These are phyloP conservation scores for Salinomyces thailandicus DNA, from an alignment of 2,329 filamentous ascomycete genomes.

Conservation along the genomic window DNA sequence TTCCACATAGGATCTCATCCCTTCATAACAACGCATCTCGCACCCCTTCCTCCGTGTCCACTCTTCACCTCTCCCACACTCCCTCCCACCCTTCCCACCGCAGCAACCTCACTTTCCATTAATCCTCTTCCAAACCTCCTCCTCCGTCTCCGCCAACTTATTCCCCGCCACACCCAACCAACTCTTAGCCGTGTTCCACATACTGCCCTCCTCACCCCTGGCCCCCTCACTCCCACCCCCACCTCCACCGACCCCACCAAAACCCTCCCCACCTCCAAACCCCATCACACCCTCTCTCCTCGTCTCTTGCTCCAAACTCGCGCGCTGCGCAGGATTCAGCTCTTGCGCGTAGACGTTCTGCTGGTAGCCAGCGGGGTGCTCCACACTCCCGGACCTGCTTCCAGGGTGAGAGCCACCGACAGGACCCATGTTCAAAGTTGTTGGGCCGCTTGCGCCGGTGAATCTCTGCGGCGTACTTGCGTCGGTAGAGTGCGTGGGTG, in stretches of 20 bases:
- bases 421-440: constrained; percentile 30
- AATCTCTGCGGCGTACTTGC: constrained; percentile 12
- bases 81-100: constrained; percentile 1
- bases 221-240: constrained; percentile 18
- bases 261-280: constrained; percentile 16
- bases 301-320: constrained; percentile 21
- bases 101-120: constrained; percentile 20
- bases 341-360: constrained; percentile 37
- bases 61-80: neutral
- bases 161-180: constrained; percentile 33
- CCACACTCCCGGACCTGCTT: constrained; percentile 1
- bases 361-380: constrained; percentile 39
- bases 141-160: constrained; percentile 36
- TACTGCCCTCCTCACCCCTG: constrained; percentile 14
- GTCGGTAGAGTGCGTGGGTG: constrained; percentile 30
- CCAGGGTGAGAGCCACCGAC: constrained; percentile 8
- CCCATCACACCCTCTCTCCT: constrained; percentile 12
- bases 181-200: constrained; percentile 31
- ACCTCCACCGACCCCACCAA: constrained; percentile 27
- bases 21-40: too few relatives aligned
- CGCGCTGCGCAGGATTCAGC: constrained; percentile 26
- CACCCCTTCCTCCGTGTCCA: too few relatives aligned
- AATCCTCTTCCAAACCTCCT: constrained; percentile 38
- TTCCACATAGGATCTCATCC: too few relatives aligned
- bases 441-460: constrained; percentile 20